phyloP scores from a whole-genome alignment of 371 early-diverging fungal species.

The Nematocida minor region DNA sequence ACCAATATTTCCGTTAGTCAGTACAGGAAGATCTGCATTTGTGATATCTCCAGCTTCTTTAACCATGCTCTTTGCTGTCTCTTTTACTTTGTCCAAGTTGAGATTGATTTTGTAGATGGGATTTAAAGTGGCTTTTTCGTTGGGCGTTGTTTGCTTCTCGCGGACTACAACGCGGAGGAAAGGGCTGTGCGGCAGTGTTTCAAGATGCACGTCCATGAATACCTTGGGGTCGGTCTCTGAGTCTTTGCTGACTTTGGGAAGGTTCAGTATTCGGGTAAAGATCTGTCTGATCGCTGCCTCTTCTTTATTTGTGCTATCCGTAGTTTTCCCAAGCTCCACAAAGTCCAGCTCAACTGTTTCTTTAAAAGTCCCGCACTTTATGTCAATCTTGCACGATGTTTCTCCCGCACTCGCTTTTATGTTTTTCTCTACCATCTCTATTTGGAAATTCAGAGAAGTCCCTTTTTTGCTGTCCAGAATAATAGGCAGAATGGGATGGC shows the following conservation, averaged over 20 bases:
- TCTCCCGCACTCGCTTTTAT: constrained; percentile 8
- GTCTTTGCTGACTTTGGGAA: neutral
- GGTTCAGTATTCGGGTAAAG: constrained; percentile 16
- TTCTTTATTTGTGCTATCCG: neutral
- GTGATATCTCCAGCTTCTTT: neutral
- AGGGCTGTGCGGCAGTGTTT: neutral
- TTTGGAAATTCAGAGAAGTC: neutral
- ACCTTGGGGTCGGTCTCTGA: too few species aligned
- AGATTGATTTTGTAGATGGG: neutral
- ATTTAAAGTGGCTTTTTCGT: neutral
- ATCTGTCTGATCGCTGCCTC: neutral
- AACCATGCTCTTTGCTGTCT: constrained; percentile 21
- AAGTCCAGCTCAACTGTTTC: constrained; percentile 14
- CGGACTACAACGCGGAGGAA: neutral
- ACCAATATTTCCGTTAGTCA: constrained; percentile 34
- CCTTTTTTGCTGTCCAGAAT: constrained; percentile 4
- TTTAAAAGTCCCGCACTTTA: constrained; percentile 11
- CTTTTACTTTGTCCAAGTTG: neutral
- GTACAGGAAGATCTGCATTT: neutral
- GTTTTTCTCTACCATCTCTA: neutral
- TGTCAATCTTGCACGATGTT: constrained; percentile 12
- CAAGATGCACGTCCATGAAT: neutral
- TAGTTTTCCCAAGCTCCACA: neutral
- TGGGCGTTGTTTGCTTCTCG: neutral
- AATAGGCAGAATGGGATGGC: constrained; percentile 2